Evolutionary conservation across 768 basidiomycete species (phyloP).

Genomic region (Amanita molliuscula): DNA sequence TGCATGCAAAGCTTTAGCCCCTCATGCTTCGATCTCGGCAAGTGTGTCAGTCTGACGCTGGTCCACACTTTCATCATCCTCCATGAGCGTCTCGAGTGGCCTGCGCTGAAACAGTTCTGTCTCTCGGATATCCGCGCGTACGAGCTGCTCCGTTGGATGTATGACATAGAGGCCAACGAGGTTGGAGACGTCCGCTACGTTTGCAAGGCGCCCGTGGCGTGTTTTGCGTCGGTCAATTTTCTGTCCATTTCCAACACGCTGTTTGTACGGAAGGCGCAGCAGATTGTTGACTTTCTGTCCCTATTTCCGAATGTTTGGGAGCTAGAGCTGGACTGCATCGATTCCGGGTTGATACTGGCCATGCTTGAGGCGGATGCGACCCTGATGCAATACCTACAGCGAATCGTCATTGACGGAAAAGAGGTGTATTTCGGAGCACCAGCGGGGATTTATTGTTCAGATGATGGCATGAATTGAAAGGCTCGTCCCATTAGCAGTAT

Average conservation of each 20-base stretch:
- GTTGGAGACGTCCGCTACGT: not conserved
- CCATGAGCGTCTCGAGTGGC: not conserved
- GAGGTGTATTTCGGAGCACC: not conserved
- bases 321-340: not conserved
- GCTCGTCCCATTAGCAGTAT: too few relatives aligned
- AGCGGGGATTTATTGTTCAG: not conserved
- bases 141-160: slow-evolving; percentile 2
- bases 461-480: too few relatives aligned
- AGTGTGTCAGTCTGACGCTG: not conserved
- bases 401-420: not conserved
- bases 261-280: not conserved
- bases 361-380: not conserved
- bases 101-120: not conserved
- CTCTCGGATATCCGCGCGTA: not conserved
- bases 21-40: not conserved
- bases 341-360: not conserved
- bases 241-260: not conserved
- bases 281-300: not conserved
- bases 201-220: not conserved
- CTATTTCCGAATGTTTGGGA: slow-evolving; percentile 2
- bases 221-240: not conserved
- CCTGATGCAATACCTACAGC: not conserved
- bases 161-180: not conserved
- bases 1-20: not conserved
- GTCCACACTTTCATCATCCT: not conserved